These are phyloP conservation scores for Fagus crenata DNA, from an alignment of 306 rosid species.

Conservation along the genomic window DNA sequence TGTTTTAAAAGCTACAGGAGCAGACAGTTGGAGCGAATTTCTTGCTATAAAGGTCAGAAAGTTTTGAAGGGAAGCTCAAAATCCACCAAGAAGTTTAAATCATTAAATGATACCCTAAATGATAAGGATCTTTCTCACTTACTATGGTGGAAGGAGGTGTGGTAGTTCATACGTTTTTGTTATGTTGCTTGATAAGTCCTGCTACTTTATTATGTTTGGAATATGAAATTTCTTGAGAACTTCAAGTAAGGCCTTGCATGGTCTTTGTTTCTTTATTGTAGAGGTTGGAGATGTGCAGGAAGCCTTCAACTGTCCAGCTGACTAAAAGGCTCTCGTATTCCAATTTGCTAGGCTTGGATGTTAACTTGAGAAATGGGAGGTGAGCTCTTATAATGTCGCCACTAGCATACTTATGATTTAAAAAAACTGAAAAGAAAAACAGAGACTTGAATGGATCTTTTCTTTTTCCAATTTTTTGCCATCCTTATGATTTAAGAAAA, in stretches of 20 bases:
- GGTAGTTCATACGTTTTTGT: slow-evolving; percentile 7
- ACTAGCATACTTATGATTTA: neutral
- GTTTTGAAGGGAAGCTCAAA: slow-evolving; percentile 50
- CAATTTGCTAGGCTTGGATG: slow-evolving; percentile 84
- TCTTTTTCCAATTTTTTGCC: neutral
- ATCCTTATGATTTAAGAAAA: neutral
- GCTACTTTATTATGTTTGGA: neutral
- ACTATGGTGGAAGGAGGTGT: slow-evolving; percentile 90
- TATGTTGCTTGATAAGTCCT: slow-evolving; percentile 11
- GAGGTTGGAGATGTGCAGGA: slow-evolving; percentile 68
- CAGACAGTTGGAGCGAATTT: slow-evolving; percentile 38
- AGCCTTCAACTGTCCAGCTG: slow-evolving; percentile 71
- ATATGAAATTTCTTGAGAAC: slow-evolving; percentile 12
- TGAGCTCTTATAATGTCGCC: slow-evolving; percentile 31
- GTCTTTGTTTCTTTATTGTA: slow-evolving; percentile 34
- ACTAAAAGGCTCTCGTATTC: slow-evolving; percentile 75
- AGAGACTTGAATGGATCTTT: neutral
- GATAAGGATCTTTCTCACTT: slow-evolving; percentile 76
- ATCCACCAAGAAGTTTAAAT: slow-evolving; percentile 52
- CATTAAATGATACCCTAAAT: slow-evolving; percentile 40
- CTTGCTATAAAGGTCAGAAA: slow-evolving; percentile 46
- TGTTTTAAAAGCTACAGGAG: slow-evolving; percentile 28
- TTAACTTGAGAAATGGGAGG: slow-evolving; percentile 79
- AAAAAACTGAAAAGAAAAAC: slow-evolving; percentile 2
- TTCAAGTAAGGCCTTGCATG: slow-evolving; percentile 24